Evolutionary conservation across 164 flowering plant species (phyloP).

Genomic region (Protea cynaroides): DNA sequence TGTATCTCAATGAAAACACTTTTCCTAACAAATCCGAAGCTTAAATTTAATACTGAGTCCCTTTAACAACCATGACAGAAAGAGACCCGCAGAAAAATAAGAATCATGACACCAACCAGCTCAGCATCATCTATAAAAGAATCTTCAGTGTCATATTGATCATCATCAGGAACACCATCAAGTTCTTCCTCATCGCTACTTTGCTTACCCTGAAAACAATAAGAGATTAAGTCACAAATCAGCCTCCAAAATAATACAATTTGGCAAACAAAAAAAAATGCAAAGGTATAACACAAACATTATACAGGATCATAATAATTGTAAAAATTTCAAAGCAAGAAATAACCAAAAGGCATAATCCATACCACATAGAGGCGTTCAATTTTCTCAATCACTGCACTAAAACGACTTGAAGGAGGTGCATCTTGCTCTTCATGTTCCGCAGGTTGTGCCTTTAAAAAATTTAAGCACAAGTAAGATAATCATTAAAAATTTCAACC

Average conservation of each 20-base stretch:
- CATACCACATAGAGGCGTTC: constrained; percentile 90
- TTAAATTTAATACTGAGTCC: no score
- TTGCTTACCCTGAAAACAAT: constrained; percentile 61
- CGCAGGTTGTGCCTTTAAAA: constrained; percentile 33
- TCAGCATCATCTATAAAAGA: constrained; percentile 97
- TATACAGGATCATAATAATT: neutral
- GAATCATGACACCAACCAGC: constrained; percentile 50
- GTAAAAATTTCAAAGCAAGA: constrained; percentile 1
- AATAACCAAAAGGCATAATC: neutral
- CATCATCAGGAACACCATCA: constrained; percentile 83
- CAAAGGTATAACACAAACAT: neutral
- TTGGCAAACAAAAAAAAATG: constrained; percentile 3
- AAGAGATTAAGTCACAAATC: constrained; percentile 1
- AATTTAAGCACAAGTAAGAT: constrained; percentile 1
- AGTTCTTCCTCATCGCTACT: constrained; percentile 96
- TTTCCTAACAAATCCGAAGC: no score
- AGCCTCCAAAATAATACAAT: neutral
- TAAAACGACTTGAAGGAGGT: constrained; percentile 69
- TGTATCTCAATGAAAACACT: no score
- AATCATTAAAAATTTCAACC: neutral
- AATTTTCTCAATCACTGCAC: constrained; percentile 94
- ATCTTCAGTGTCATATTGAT: constrained; percentile 96
- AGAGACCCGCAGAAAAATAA: neutral
- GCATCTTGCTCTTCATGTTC: constrained; percentile 55
- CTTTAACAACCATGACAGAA: no score